Evolutionary conservation across 768 basidiomycete species (phyloP).

Genomic region (Hypholoma sublateritium): DNA sequence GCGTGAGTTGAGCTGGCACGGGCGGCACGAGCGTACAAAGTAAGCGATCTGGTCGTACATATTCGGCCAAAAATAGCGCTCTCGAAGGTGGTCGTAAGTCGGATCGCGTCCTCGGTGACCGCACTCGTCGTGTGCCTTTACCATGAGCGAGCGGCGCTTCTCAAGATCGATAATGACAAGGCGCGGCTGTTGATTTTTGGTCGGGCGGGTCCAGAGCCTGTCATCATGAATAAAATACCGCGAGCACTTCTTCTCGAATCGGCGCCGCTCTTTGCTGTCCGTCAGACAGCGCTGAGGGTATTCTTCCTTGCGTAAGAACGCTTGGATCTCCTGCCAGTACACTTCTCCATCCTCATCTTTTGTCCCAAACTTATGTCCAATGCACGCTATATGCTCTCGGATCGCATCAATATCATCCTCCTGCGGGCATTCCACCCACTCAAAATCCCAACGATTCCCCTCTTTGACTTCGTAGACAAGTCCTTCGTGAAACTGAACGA

Average conservation of each 20-base stretch:
- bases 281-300: slow-evolving; percentile 1
- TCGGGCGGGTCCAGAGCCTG: slow-evolving; percentile 16
- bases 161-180: slow-evolving; percentile 19
- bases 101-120: slow-evolving; percentile 32
- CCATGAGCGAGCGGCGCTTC: slow-evolving; percentile 17
- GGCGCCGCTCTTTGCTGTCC: not conserved
- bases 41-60: slow-evolving; percentile 27
- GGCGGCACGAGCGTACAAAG: slow-evolving; percentile 30
- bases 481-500: no score
- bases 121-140: slow-evolving; percentile 22
- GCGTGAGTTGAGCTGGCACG: slow-evolving; percentile 27
- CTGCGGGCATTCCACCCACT: no score
- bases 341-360: slow-evolving; percentile 9
- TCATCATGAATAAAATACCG: slow-evolving; percentile 19
- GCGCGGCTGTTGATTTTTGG: slow-evolving; percentile 15
- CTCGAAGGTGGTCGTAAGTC: slow-evolving; percentile 16
- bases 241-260: not conserved
- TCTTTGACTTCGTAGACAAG: not conserved
- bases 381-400: not conserved
- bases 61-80: slow-evolving; percentile 36
- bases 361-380: slow-evolving; percentile 11
- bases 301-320: slow-evolving; percentile 7
- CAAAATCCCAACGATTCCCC: not conserved
- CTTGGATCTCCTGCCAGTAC: slow-evolving; percentile 16
- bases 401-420: not conserved